phyloP scores from a whole-genome alignment of 2,329 filamentous ascomycete genomes.

The Fusarium sp. region DNA sequence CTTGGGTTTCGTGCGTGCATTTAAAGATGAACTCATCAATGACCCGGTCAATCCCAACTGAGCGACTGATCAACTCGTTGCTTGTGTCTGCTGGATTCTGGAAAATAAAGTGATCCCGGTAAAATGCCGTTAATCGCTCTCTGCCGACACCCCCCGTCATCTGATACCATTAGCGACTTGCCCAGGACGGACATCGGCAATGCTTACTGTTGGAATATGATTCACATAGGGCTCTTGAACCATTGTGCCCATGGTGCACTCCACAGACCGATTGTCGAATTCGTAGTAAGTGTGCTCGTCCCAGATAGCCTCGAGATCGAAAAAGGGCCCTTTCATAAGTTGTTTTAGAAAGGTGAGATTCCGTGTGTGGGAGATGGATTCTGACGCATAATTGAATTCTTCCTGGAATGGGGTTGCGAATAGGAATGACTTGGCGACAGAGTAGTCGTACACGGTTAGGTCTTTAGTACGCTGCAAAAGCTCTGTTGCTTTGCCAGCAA shows the following conservation, averaged over 20 bases:
- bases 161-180: conserved; percentile 45
- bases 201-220: conserved; percentile 76
- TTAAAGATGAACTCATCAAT: conserved; percentile 80
- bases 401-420: conserved; percentile 66
- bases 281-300: conserved; percentile 83
- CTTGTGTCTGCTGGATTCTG: conserved; percentile 78
- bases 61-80: conserved; percentile 80
- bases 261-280: conserved; percentile 78
- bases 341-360: conserved; percentile 77
- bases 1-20: conserved; percentile 72
- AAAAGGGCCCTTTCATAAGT: conserved; percentile 74
- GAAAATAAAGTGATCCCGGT: conserved; percentile 82
- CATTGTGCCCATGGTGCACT: conserved; percentile 85
- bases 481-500: conserved; percentile 22
- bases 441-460: conserved; percentile 58
- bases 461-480: not conserved
- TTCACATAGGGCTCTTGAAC: conserved; percentile 86
- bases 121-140: conserved; percentile 75
- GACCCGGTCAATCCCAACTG: conserved; percentile 79
- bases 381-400: conserved; percentile 67
- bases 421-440: conserved; percentile 50
- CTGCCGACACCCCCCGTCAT: conserved; percentile 80
- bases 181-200: conserved; percentile 29
- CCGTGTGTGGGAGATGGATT: conserved; percentile 76
- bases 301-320: conserved; percentile 84